Conservation (phyloP, 2,329 filamentous ascomycete species). For the Acrocalymma vagum region DNA sequence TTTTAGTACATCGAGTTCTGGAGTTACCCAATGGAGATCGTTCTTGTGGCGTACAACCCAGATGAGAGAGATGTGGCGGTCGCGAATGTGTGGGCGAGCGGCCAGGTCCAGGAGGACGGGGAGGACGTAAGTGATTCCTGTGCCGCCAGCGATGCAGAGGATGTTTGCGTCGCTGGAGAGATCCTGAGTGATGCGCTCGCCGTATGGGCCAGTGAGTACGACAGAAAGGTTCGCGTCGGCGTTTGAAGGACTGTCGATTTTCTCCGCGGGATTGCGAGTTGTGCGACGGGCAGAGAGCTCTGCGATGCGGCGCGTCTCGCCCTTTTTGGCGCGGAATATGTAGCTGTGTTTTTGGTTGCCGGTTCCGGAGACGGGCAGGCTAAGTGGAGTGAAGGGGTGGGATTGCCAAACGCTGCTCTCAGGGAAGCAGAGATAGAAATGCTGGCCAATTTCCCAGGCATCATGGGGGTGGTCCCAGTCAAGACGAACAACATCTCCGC, state of each 20-base stretch:
- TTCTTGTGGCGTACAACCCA: conserved; percentile 44
- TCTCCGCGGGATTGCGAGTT: conserved; percentile 26
- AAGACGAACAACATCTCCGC: conserved; percentile 64
- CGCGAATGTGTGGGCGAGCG: conserved; percentile 27
- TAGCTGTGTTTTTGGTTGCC: conserved; percentile 40
- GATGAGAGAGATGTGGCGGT: conserved; percentile 40
- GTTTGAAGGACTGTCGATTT: conserved; percentile 30
- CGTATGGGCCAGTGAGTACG: conserved; percentile 45
- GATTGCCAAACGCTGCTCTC: conserved; percentile 75
- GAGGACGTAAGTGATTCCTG: conserved; percentile 48
- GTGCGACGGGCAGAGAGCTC: conserved; percentile 36
- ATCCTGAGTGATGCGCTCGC: conserved; percentile 34
- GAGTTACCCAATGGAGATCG: conserved; percentile 45
- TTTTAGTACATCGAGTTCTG: conserved; percentile 43
- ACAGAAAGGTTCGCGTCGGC: conserved; percentile 38
- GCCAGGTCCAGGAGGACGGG: conserved; percentile 42
- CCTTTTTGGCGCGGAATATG: conserved; percentile 44
- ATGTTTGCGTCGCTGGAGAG: conserved; percentile 36
- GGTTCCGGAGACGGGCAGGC: conserved; percentile 30
- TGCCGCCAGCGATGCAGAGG: conserved; percentile 47
- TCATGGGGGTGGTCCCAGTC: conserved; percentile 70
- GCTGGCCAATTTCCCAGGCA: conserved; percentile 72
- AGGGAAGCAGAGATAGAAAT: conserved; percentile 75
- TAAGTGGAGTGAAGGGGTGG: conserved; percentile 67
- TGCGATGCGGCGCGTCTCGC: conserved; percentile 44